Evolutionary conservation across 1,284 basidiomycete species (phyloP), one percentile per base, ranked within the genome.

Genomic region (Puccinia sorghi): DNA sequence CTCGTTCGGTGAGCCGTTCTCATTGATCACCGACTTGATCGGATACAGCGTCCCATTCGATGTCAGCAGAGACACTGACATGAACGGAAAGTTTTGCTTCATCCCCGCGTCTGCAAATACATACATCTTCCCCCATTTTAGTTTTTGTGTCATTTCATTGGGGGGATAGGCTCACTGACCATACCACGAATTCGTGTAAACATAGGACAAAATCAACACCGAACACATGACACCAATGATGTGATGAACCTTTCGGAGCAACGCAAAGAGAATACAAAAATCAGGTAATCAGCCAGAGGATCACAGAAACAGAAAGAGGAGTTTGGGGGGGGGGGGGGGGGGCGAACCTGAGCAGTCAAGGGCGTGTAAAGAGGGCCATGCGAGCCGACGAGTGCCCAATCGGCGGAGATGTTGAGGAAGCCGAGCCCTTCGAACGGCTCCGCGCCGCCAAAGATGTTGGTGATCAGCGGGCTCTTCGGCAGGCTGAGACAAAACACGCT

Each of bases 341-440:
- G 2, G 4, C 2, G 32, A 64, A 78, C 76, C 48, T 79, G 76
- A 15, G 76, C 76, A 48, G 8, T 72, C 20, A 71, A 25, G 7
- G 76, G 76, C 39, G 76, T 79, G 13, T 48, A 72, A n/a, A 79
- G 61, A 12, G 76, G 76, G 20, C 76, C 76, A 43, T 79, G 67
- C 0, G 69, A 59, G 32, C 76, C 76, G n/a, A 79, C 67, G 25
- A 79, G 56, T 0, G 76, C 25, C 76, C 76, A 79, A 52, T 79
- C 76, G 2, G 57, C 67, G 9, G 76, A 79, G 27, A 79, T 64
- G 50, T 20, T 72, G 3, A 79, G 48, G 20, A 79, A 72, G 20
- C 76, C 76, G 17, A 79, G 57, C 13, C 76, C 76, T 72, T 79
- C 76, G 50, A 79, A 79, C 37, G 76, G 76, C 32, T 72, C 41